Percentiles rank a stretch among this genome's conserved stretches.
Conservation (phyloP, 2,329 filamentous ascomycete genomes). For the Alternaria sp. region DNA sequence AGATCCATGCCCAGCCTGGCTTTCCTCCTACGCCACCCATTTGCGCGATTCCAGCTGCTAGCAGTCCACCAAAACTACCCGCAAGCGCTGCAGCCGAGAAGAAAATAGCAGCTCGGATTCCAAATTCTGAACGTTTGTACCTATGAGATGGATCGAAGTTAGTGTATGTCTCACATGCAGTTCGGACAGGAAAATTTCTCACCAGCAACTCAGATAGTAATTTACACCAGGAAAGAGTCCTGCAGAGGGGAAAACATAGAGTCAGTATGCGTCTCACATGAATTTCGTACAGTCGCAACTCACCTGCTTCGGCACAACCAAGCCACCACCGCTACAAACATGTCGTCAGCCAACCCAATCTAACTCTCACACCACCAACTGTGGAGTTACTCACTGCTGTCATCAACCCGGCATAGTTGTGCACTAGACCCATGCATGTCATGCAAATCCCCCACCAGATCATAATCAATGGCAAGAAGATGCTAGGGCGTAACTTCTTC, state of each 20-base stretch:
- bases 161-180: no score
- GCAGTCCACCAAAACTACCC: conserved; percentile 78
- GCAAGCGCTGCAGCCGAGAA: conserved; percentile 83
- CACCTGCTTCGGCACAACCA: conserved; percentile 74
- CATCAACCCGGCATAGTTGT: conserved; percentile 70
- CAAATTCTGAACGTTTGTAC: conserved; percentile 80
- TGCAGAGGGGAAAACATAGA: no score
- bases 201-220: conserved; percentile 83
- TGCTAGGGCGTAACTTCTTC: conserved; percentile 75
- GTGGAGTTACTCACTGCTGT: conserved; percentile 56
- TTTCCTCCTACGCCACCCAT: conserved; percentile 69
- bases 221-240: conserved; percentile 68
- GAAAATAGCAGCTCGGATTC: conserved; percentile 81
- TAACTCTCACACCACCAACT: not conserved
- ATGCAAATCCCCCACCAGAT: conserved; percentile 68
- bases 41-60: conserved; percentile 74
- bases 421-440: conserved; percentile 72
- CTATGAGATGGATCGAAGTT: no score
- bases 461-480: conserved; percentile 87
- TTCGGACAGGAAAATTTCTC: no score
- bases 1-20: conserved; percentile 56
- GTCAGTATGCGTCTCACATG: no score
- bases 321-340: conserved; percentile 63
- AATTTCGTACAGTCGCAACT: no score
- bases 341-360: not conserved